These are phyloP conservation scores for Gossypium stocksii DNA, from an alignment of 345 rosid genomes.

Conservation along the genomic window DNA sequence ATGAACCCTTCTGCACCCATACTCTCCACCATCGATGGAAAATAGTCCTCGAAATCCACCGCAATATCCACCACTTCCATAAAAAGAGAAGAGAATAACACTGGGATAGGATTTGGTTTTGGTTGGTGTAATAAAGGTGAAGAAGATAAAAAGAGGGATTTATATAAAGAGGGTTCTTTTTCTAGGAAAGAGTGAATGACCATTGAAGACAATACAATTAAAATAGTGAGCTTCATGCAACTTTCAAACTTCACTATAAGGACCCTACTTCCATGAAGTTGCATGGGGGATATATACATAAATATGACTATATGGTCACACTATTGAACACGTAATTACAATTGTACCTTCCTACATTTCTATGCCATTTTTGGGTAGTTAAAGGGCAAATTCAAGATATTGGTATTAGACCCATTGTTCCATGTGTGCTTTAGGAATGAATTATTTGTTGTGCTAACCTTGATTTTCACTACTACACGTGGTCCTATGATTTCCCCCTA, in stretches of 20 bases:
- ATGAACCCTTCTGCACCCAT: constrained; percentile 53
- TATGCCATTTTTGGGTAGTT: not conserved
- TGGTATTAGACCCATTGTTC: too few species aligned
- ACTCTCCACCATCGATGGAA: constrained; percentile 51
- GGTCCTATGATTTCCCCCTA: not conserved
- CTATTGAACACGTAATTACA: not conserved
- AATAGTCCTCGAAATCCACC: constrained; percentile 48
- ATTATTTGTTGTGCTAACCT: not conserved
- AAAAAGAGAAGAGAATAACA: not conserved
- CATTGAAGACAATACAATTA: constrained; percentile 12
- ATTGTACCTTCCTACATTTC: not conserved
- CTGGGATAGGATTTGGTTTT: not conserved
- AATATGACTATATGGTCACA: not conserved
- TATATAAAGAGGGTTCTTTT: constrained; percentile 16
- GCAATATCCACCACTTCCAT: constrained; percentile 13
- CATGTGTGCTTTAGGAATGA: too few species aligned
- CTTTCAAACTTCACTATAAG: constrained; percentile 17
- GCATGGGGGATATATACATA: constrained; percentile 12
- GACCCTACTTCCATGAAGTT: constrained; percentile 53
- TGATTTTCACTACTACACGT: not conserved
- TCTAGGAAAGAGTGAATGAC: constrained; percentile 24
- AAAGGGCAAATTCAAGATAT: not conserved
- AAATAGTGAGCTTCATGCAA: constrained; percentile 26
- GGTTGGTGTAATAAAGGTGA: not conserved
- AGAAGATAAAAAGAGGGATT: not conserved